phyloP scores from a whole-genome alignment of 176 grass and related monocot species.

The Phoenix roebelenii region DNA sequence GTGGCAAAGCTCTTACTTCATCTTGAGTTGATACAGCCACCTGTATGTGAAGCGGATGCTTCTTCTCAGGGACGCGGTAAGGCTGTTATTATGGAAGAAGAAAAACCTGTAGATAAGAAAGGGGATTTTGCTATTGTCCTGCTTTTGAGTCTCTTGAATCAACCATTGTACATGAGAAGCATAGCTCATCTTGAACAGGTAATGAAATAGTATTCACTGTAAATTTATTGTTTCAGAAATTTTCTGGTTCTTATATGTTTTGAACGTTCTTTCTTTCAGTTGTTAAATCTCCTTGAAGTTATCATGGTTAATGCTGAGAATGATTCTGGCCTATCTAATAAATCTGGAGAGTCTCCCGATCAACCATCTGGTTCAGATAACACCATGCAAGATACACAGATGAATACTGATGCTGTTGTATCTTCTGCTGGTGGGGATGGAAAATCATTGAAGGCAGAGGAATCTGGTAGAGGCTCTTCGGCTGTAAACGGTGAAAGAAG shows the following conservation, averaged over 20 bases:
- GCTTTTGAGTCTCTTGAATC: conserved; percentile 74
- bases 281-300: conserved; percentile 94
- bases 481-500: conserved; percentile 20
- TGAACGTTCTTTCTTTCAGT: conserved; percentile 37
- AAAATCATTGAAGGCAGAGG: conserved; percentile 29
- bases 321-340: conserved; percentile 53
- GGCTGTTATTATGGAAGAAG: conserved; percentile 54
- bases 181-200: conserved; percentile 99
- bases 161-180: conserved; percentile 95
- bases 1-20: conserved; percentile 90
- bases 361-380: conserved; percentile 66
- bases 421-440: conserved; percentile 33
- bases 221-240: too few relatives aligned
- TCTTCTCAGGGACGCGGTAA: conserved; percentile 61
- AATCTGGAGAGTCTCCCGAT: conserved; percentile 36
- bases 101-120: conserved; percentile 34
- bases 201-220: too few relatives aligned
- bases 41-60: conserved; percentile 24
- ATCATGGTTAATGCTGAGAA: conserved; percentile 78
- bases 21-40: conserved; percentile 49
- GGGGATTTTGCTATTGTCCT: conserved; percentile 64
- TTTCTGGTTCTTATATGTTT: background rate
- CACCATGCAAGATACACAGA: conserved; percentile 38
- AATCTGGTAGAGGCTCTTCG: conserved; percentile 17
- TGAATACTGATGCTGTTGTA: conserved; percentile 27